Base-by-base conservation (phyloP, 2,329 filamentous ascomycete species). In the Colletotrichum endophyticum region DNA sequence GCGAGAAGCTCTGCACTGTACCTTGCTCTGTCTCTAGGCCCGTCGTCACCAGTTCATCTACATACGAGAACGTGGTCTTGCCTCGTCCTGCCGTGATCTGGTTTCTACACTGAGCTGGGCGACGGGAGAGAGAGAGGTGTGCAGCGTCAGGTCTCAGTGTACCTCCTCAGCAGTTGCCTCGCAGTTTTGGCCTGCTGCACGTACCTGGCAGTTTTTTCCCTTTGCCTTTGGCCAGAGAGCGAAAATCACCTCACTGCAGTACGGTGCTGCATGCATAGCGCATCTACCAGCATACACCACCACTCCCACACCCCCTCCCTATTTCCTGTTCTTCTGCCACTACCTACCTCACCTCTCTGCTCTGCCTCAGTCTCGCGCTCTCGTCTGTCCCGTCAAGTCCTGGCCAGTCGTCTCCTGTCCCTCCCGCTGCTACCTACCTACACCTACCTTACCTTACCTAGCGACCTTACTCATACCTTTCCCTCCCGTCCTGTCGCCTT, bases 121-220 rank as follows among this genome's bases (percentile, higher is more conserved):
- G 59, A 62, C 44, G n/a, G 30, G 28, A n/a, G 22, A 62, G 44
- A 49, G 44, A 53, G 44, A 53, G 44, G 22, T n/a, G 44, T 53
- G 44, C 12, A 53, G 44, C 44, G 44, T 22, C 44, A 53, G 44
- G 44, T 53, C 44, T 53, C 6, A 53, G 11, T 7, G 44, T 53
- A 53, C 44, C n/a, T 53, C n/a, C 44, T 53, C 44, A 53, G 44
- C 44, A 53, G 12, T 53, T 53, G 44, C 44, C 44, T 53, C n/a
- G n/a, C 44, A 53, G 44, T 53, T 53, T 11, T 53, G 44, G 44
- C n/a, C 44, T 53, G 44, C n/a, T 53, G 44, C 44, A 53, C 12
- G 11, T 53, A 53, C 44, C 44, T 53, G 44, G 80, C 79, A 81
- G 80, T 77, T 73, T 78, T 73, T 75, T 36, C 34, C 53, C 56